Base-by-base conservation (phyloP, 1,284 basidiomycete genomes). In the Hemileccinum hortonii region DNA sequence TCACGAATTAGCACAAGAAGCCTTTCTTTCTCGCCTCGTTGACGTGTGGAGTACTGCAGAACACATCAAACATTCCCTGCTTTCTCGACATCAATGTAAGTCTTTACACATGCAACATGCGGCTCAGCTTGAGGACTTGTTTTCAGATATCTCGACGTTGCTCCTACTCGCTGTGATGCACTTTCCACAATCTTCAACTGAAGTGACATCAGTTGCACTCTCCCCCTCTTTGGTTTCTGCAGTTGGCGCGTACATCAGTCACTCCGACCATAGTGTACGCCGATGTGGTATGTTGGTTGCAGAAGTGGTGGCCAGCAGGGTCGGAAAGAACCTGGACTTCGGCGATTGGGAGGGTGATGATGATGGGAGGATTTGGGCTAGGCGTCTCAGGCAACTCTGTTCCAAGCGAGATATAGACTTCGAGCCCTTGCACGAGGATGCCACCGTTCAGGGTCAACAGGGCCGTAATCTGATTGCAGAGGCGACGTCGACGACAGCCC, bases 221-320 rank as follows among this genome's bases (percentile, higher is more conserved):
- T 86, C 84, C 1, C 72, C 84, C 1, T 55, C 74, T 0, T 89
- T 98, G 63, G 80, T 98, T 52, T 75, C 78, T 19, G 84, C 86
- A 6, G 79, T 98, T 29, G 83, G 88, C 10, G 71, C 73, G 7
- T 96, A 94, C 63, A 84, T 97, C 39, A 78, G 77, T 1, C 93
- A 97, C 61, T 73, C 88, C 4, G 92, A 96, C 53, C 72, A 78
- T 4, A 78, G 82, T 2, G 79, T 97, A 14, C 85, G 95, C 3
- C 79, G 87, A n/a, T 87, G 93, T 58, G 96, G 96, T 3, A 97
- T 98, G 94, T 79, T 98, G 12, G 84, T 86, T 0, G 96, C 92
- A 0, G 96, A 99, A 69, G 73, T 89, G 46, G 78, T 90, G 14
- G 87, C 90, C 1, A 69, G 73, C 8, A 72, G 74, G 33, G 74